These are phyloP conservation scores for Sugiyamaella pinicola DNA, from an alignment of 1,139 yeast species.

Conservation along the genomic window DNA sequence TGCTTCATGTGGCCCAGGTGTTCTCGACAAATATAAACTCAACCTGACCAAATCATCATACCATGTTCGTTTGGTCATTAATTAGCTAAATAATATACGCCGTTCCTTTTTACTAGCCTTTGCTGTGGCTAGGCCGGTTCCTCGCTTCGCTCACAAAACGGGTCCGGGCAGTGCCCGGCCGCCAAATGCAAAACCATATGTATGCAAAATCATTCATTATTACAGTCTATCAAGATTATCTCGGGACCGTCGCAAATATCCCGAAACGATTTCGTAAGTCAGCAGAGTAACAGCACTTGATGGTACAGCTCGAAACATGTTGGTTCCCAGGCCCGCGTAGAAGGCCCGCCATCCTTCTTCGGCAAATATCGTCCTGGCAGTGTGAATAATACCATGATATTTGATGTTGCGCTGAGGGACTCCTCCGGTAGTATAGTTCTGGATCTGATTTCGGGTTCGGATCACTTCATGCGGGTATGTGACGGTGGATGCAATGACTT, in stretches of 20 bases:
- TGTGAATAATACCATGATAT: conserved; percentile 47
- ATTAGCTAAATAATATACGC: not conserved
- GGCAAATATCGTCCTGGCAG: conserved; percentile 56
- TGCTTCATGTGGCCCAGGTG: conserved; percentile 45
- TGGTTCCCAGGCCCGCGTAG: conserved; percentile 86
- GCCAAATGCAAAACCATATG: not conserved
- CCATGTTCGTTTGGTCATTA: conserved; percentile 15
- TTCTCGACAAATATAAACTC: conserved; percentile 35
- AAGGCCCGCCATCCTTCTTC: conserved; percentile 82
- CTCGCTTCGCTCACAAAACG: too few relatives aligned
- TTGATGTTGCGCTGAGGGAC: conserved; percentile 36
- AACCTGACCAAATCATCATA: conserved; percentile 20
- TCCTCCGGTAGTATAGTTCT: conserved; percentile 27
- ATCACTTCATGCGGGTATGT: conserved; percentile 97
- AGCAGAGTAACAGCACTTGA: conserved; percentile 92
- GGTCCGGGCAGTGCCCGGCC: too few relatives aligned
- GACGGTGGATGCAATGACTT: conserved; percentile 83
- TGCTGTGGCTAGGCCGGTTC: too few relatives aligned
- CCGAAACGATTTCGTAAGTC: conserved; percentile 83
- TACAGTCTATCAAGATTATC: conserved; percentile 16
- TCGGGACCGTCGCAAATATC: conserved; percentile 21
- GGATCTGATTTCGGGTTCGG: conserved; percentile 85
- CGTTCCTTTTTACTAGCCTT: not conserved
- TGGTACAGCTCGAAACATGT: conserved; percentile 88
- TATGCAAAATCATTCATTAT: conserved; percentile 12